Percentiles rank a stretch among this genome's conserved stretches.
Evolutionary conservation across 139 green algal genomes (phyloP).

Genomic region (Volvox reticuliferus): DNA sequence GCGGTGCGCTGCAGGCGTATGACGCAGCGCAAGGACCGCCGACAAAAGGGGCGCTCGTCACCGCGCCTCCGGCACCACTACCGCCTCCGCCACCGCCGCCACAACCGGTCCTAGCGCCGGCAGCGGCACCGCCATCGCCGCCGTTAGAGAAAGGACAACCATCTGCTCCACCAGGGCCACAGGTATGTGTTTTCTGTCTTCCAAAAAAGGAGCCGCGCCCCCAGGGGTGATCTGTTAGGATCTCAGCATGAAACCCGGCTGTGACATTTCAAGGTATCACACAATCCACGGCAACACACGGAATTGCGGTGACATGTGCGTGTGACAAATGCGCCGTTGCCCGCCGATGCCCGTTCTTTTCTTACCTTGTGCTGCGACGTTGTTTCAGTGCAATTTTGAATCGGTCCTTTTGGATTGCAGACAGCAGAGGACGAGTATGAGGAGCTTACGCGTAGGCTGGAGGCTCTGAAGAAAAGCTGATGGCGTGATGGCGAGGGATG

Average conservation of each 20-base stretch:
- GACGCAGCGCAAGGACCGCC: slow-evolving; percentile 71
- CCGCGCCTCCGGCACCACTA: slow-evolving; percentile 8
- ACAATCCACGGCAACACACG: too few species aligned
- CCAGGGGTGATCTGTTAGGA: too few species aligned
- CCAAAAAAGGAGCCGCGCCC: too few species aligned
- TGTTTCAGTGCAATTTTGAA: too few species aligned
- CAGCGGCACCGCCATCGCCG: background rate
- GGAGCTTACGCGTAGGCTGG: slow-evolving; percentile 73
- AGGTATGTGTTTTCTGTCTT: background rate
- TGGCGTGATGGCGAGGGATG: background rate
- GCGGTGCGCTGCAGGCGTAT: slow-evolving; percentile 56
- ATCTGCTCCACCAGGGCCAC: background rate
- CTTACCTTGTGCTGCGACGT: too few species aligned
- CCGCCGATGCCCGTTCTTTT: too few species aligned
- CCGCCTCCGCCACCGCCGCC: slow-evolving; percentile 14
- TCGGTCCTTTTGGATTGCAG: too few species aligned
- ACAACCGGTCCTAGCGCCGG: background rate
- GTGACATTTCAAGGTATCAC: too few species aligned
- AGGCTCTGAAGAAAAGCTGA: slow-evolving; percentile 68
- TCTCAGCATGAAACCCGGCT: too few species aligned
- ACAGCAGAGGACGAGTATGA: slow-evolving; percentile 61
- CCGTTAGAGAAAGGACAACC: background rate
- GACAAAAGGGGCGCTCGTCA: slow-evolving; percentile 48
- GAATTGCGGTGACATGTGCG: too few species aligned
- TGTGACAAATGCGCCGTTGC: too few species aligned